Percentiles rank a stretch among this genome's conserved stretches.
phyloP scores from a whole-genome alignment of 768 basidiomycete species.

The Termitomyces sp. region DNA sequence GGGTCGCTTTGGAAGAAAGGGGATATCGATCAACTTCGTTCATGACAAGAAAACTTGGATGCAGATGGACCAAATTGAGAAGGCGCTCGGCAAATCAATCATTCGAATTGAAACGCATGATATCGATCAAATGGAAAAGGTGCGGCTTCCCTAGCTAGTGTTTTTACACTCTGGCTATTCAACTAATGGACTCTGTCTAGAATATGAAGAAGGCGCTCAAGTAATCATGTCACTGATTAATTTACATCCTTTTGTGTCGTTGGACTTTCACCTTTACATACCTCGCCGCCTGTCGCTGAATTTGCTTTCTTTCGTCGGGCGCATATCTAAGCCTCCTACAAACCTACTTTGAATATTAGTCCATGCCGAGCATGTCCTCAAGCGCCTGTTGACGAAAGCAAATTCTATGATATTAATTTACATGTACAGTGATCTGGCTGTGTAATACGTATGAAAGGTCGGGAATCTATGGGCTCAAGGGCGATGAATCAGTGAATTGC shows the following conservation, averaged over 20 bases:
- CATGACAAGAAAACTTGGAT: constrained; percentile 83
- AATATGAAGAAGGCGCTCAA: constrained; percentile 82
- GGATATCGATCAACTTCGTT: constrained; percentile 96
- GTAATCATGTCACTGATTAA: constrained; percentile 32
- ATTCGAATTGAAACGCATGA: constrained; percentile 84
- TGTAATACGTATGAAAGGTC: background rate
- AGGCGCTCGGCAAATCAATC: constrained; percentile 71
- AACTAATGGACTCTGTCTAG: constrained; percentile 27
- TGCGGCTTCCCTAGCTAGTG: constrained; percentile 24
- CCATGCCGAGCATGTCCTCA: no score
- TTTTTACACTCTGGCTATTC: background rate
- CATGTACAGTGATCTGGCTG: constrained; percentile 7
- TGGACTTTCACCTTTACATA: background rate
- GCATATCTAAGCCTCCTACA: background rate
- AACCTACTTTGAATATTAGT: no score
- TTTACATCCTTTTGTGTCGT: background rate
- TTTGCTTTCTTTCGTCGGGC: background rate
- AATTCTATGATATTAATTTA: constrained; percentile 10
- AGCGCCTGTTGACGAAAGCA: constrained; percentile 3
- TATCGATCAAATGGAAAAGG: constrained; percentile 92
- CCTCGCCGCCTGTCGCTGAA: background rate
- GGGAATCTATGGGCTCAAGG: constrained; percentile 6
- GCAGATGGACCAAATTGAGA: constrained; percentile 89
- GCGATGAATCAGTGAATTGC: constrained; percentile 7
- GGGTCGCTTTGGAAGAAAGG: constrained; percentile 95